Evolutionary conservation across 306 rosid species (phyloP).

Genomic region (Glycine tomentella): DNA sequence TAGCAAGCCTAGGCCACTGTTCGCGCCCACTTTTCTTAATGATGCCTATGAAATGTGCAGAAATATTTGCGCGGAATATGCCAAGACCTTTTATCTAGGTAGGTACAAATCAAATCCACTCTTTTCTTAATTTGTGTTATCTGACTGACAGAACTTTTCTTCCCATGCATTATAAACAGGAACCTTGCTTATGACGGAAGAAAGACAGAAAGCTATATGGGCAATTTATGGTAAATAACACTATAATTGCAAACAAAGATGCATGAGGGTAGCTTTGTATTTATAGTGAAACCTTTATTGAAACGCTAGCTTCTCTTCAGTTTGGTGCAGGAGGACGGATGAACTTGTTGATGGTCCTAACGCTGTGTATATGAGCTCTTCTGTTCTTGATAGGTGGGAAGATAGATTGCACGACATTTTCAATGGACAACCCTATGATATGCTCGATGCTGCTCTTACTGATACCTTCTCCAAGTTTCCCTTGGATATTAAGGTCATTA

Average conservation of each 20-base stretch:
- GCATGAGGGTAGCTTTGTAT: too few relatives aligned
- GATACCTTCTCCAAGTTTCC: slow-evolving; percentile 71
- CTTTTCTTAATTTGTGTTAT: background rate
- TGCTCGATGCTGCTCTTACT: slow-evolving; percentile 81
- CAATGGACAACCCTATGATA: slow-evolving; percentile 76
- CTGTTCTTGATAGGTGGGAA: slow-evolving; percentile 94
- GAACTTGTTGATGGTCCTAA: slow-evolving; percentile 90
- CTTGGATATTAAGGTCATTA: slow-evolving; percentile 70
- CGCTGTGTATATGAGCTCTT: slow-evolving; percentile 66
- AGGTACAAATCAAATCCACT: slow-evolving; percentile 46
- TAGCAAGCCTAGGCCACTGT: slow-evolving; percentile 43
- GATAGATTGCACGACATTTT: slow-evolving; percentile 75
- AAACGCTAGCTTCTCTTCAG: slow-evolving; percentile 49
- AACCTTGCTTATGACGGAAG: slow-evolving; percentile 81
- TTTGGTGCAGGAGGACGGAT: slow-evolving; percentile 97
- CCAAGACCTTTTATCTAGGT: slow-evolving; percentile 92
- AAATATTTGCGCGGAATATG: slow-evolving; percentile 83
- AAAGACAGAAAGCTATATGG: slow-evolving; percentile 87
- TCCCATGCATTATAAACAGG: slow-evolving; percentile 49
- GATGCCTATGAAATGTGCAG: slow-evolving; percentile 80
- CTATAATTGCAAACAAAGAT: background rate
- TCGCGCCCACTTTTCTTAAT: slow-evolving; percentile 65
- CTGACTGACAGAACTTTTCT: too few relatives aligned
- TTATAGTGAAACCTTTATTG: background rate
- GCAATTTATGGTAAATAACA: slow-evolving; percentile 75